A percentile compares a stretch with the other conserved stretches of the same genome.
Conservation (phyloP, 495 filamentous ascomycete species). For the Xylaria intraflava region DNA sequence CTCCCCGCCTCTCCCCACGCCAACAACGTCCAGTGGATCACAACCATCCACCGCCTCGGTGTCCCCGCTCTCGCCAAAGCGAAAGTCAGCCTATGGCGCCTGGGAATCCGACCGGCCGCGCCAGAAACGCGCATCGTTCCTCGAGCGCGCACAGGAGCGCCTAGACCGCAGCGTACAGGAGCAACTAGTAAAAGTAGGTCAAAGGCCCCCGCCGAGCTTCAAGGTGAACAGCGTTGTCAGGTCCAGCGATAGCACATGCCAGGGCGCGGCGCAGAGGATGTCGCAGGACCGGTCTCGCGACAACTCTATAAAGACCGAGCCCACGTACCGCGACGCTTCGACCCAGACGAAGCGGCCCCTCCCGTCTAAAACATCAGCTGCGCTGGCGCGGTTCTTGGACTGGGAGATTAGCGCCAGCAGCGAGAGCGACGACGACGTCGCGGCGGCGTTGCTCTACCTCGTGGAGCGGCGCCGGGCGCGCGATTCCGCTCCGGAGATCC, state of each 20-base stretch:
- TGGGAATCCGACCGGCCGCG: constrained; percentile 8
- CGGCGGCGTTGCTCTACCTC: background rate
- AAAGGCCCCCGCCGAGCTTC: constrained; percentile 8
- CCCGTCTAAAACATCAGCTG: no score
- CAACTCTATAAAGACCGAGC: no score
- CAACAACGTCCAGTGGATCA: no score
- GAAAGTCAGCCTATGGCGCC: constrained; percentile 4
- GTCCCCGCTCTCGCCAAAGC: background rate
- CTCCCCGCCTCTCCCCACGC: background rate
- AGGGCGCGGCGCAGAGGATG: background rate
- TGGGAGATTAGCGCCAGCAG: background rate
- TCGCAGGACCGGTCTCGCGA: background rate
- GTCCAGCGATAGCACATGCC: no score
- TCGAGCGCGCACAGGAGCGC: constrained; percentile 5
- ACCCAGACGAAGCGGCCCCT: background rate
- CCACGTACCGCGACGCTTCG: background rate
- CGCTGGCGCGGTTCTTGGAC: no score
- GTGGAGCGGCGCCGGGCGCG: background rate
- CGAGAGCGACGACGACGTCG: background rate
- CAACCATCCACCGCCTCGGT: background rate
- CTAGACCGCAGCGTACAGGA: background rate
- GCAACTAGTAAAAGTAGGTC: constrained; percentile 7
- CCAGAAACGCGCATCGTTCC: constrained; percentile 4
- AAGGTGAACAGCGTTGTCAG: constrained; percentile 12
- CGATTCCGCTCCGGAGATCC: background rate